Evolutionary conservation across 169 alveolate species (phyloP).

Genomic region (Plasmodium chabaudi): DNA sequence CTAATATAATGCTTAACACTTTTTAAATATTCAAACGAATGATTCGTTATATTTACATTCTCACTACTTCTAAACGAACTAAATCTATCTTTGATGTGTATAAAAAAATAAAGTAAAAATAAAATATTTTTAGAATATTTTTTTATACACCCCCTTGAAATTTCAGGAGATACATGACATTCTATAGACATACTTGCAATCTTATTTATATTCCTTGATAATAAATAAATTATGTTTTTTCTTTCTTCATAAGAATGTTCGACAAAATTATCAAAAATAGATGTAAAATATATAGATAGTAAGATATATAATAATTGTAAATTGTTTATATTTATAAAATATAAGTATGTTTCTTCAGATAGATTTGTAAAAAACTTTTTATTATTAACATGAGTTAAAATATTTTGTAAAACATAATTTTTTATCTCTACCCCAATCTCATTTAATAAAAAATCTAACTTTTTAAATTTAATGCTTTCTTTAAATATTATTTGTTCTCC

Average conservation of each 20-base stretch:
- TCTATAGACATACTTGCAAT: too few species aligned
- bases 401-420: background rate
- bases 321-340: constrained; percentile 9
- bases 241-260: background rate
- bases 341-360: constrained; percentile 31
- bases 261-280: constrained; percentile 10
- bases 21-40: background rate
- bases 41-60: background rate
- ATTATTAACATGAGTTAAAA: background rate
- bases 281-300: constrained; percentile 33
- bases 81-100: constrained; percentile 15
- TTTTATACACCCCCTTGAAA: background rate
- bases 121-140: background rate
- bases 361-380: constrained; percentile 17
- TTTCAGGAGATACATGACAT: too few species aligned
- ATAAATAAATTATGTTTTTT: constrained; percentile 8
- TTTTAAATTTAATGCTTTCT: constrained; percentile 48
- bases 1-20: constrained; percentile 6
- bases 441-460: constrained; percentile 39
- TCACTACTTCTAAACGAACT: background rate
- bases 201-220: constrained; percentile 7
- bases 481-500: constrained; percentile 36
- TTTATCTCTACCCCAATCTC: constrained; percentile 25
- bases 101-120: constrained; percentile 21
- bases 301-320: constrained; percentile 22